Percentiles rank a stretch among this genome's conserved stretches.
These are phyloP conservation scores for Cyberlindnera galapagoensis DNA, from an alignment of 805 yeast genomes.

Conservation along the genomic window DNA sequence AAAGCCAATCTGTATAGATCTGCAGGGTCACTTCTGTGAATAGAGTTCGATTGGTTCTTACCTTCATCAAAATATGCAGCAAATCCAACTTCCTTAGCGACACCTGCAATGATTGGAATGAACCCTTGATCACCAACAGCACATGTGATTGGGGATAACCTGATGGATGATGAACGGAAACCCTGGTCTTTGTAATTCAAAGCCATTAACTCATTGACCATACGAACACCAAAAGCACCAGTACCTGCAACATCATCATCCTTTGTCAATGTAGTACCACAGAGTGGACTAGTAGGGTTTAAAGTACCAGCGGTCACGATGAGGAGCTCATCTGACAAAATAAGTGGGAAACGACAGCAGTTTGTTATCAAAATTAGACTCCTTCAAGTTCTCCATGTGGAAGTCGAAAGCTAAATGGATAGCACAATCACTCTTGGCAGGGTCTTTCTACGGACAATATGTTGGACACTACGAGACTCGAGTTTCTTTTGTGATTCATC, in stretches of 20 bases:
- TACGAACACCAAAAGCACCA: constrained; percentile 6
- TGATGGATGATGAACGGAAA: constrained; percentile 21
- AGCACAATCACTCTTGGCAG: constrained; percentile 28
- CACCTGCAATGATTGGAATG: constrained; percentile 17
- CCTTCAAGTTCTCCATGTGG: constrained; percentile 22
- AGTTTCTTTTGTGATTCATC: constrained; percentile 24
- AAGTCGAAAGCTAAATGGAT: constrained; percentile 31
- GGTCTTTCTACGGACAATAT: constrained; percentile 24
- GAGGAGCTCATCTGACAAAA: constrained; percentile 27
- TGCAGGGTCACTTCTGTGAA: constrained; percentile 29
- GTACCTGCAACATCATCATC: constrained; percentile 4
- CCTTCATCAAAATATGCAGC: constrained; percentile 32
- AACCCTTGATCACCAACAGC: constrained; percentile 27
- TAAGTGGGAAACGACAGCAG: constrained; percentile 24
- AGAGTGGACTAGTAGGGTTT: constrained; percentile 2
- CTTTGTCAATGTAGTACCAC: constrained; percentile 5
- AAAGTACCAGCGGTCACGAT: constrained; percentile 22
- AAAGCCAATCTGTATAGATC: constrained; percentile 23
- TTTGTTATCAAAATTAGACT: constrained; percentile 21
- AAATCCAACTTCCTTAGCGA: constrained; percentile 26
- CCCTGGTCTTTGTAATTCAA: constrained; percentile 19
- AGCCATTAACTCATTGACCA: constrained; percentile 12
- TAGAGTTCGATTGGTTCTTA: constrained; percentile 27
- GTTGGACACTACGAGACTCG: constrained; percentile 17
- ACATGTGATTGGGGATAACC: constrained; percentile 30